phyloP scores from a whole-genome alignment of 305 asterid genomes.

The Fraxinus angustifolia region DNA sequence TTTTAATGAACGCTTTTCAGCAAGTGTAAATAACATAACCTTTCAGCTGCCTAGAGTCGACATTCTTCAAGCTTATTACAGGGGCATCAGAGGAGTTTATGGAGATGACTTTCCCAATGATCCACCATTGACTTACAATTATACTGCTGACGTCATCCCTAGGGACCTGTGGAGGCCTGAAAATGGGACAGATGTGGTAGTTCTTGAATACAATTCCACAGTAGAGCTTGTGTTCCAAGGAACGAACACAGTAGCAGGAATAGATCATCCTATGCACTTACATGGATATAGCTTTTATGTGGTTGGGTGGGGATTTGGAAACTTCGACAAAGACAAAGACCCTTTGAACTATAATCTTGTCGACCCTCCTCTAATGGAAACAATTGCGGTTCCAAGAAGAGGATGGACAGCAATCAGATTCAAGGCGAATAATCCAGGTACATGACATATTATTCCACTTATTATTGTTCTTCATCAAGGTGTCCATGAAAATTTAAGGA shows the following conservation, averaged over 20 bases:
- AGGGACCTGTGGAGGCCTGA: not conserved
- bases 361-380: slow-evolving; percentile 29
- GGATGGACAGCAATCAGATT: slow-evolving; percentile 27
- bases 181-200: slow-evolving; percentile 4
- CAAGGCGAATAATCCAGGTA: slow-evolving; percentile 29
- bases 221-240: slow-evolving; percentile 25
- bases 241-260: slow-evolving; percentile 5
- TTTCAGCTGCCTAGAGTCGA: not conserved
- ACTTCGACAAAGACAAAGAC: slow-evolving; percentile 12
- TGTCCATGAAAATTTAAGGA: not conserved
- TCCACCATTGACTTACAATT: slow-evolving; percentile 1
- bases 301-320: not conserved
- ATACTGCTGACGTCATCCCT: not conserved
- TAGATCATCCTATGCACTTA: slow-evolving; percentile 29
- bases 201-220: slow-evolving; percentile 8
- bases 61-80: slow-evolving; percentile 21
- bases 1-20: not conserved
- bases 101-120: not conserved
- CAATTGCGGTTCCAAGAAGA: slow-evolving; percentile 10
- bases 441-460: not conserved
- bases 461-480: not conserved
- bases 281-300: slow-evolving; percentile 33
- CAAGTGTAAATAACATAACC: slow-evolving; percentile 21
- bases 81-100: slow-evolving; percentile 15
- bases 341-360: slow-evolving; percentile 16